These are phyloP conservation scores for Fusarium begoniae DNA, from an alignment of 2,329 filamentous ascomycete species.

Conservation along the genomic window DNA sequence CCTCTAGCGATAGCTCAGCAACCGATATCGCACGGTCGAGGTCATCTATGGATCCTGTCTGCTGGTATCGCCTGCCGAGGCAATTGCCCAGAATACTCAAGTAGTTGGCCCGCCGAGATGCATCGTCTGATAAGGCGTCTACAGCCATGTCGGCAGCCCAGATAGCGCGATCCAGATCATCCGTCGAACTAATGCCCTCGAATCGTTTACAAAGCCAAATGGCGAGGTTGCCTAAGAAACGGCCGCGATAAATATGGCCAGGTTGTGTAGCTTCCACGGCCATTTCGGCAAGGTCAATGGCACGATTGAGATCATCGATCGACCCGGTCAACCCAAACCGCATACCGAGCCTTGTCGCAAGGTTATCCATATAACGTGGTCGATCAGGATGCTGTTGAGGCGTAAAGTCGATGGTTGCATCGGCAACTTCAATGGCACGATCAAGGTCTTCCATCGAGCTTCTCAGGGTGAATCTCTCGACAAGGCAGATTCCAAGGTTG, in stretches of 20 bases:
- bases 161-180: neutral
- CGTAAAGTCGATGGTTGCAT: neutral
- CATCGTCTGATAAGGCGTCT: neutral
- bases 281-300: neutral
- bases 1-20: neutral
- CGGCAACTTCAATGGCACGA: neutral
- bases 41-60: neutral
- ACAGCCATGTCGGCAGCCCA: neutral
- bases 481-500: neutral
- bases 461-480: neutral
- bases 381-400: neutral
- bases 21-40: neutral
- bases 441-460: neutral
- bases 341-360: neutral
- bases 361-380: neutral
- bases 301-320: neutral
- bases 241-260: neutral
- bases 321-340: neutral
- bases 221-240: neutral
- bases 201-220: neutral
- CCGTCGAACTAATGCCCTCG: neutral
- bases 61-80: neutral
- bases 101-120: neutral
- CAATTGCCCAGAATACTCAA: neutral
- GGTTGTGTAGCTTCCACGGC: neutral